A percentile compares a stretch with the other conserved stretches of the same genome.
These are phyloP conservation scores for Hygrophorus russula DNA, from an alignment of 768 basidiomycete genomes.

Conservation along the genomic window DNA sequence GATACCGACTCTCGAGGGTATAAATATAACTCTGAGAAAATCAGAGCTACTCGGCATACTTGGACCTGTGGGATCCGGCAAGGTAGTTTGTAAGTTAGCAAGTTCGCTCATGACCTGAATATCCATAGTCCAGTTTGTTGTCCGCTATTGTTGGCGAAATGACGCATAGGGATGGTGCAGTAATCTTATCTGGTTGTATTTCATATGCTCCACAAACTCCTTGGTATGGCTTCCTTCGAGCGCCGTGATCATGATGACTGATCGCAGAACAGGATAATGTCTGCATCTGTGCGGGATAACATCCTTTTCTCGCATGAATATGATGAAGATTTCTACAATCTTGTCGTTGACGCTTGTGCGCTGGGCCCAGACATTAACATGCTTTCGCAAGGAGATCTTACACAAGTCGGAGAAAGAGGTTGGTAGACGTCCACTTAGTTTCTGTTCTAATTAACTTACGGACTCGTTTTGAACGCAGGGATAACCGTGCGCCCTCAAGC, in stretches of 20 bases:
- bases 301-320: slow-evolving; percentile 87
- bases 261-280: slow-evolving; percentile 62
- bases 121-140: slow-evolving; percentile 53
- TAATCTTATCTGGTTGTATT: slow-evolving; percentile 56
- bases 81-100: slow-evolving; percentile 30
- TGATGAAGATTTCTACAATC: slow-evolving; percentile 73
- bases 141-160: slow-evolving; percentile 85
- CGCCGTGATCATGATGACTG: background rate
- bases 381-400: slow-evolving; percentile 72
- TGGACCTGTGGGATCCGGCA: slow-evolving; percentile 87
- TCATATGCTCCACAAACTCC: slow-evolving; percentile 59
- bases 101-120: background rate
- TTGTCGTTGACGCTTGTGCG: slow-evolving; percentile 86
- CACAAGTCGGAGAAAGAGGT: slow-evolving; percentile 83
- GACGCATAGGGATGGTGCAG: slow-evolving; percentile 62
- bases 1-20: slow-evolving; percentile 62
- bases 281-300: slow-evolving; percentile 79
- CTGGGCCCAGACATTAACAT: slow-evolving; percentile 70
- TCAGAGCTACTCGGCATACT: slow-evolving; percentile 80
- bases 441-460: background rate
- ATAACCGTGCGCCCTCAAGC: background rate
- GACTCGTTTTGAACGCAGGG: background rate
- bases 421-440: background rate
- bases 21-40: slow-evolving; percentile 64
- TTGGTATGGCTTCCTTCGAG: slow-evolving; percentile 36